phyloP scores from a whole-genome alignment of 1,139 yeast species.

The Blastobotrys proliferans region DNA sequence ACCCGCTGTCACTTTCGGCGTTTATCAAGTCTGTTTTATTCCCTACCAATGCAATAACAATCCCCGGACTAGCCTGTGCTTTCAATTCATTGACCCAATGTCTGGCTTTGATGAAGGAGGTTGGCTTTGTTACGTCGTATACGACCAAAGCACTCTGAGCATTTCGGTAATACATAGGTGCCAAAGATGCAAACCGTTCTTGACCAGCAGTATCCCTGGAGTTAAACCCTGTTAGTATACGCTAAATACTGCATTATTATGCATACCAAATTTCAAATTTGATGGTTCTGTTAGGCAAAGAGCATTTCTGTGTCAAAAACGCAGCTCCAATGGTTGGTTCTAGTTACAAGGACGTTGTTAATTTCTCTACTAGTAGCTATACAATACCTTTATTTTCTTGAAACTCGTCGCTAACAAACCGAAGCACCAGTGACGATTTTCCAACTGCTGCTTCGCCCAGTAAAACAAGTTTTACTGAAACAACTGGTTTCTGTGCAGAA shows the following conservation, averaged over 20 bases:
- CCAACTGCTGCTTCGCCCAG: conserved; percentile 99
- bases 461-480: conserved; percentile 82
- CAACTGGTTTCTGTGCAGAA: conserved; percentile 38
- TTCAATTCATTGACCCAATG: conserved; percentile 98
- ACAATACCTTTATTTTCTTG: conserved; percentile 75
- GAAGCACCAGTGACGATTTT: conserved; percentile 83
- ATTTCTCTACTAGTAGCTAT: background rate
- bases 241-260: too few relatives aligned
- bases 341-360: conserved; percentile 11
- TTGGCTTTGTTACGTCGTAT: conserved; percentile 93
- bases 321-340: conserved; percentile 99
- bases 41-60: conserved; percentile 90
- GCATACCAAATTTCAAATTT: conserved; percentile 58
- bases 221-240: background rate
- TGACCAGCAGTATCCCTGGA: conserved; percentile 93
- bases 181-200: conserved; percentile 92
- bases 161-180: conserved; percentile 96
- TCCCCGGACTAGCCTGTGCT: conserved; percentile 89
- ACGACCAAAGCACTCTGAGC: conserved; percentile 99
- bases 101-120: conserved; percentile 96
- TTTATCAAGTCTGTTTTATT: conserved; percentile 72
- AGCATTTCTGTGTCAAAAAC: conserved; percentile 89
- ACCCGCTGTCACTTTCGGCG: conserved; percentile 29
- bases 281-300: conserved; percentile 83
- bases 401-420: conserved; percentile 93